Conservation (phyloP, 2,329 filamentous ascomycete genomes). For the Apiospora sp. region DNA sequence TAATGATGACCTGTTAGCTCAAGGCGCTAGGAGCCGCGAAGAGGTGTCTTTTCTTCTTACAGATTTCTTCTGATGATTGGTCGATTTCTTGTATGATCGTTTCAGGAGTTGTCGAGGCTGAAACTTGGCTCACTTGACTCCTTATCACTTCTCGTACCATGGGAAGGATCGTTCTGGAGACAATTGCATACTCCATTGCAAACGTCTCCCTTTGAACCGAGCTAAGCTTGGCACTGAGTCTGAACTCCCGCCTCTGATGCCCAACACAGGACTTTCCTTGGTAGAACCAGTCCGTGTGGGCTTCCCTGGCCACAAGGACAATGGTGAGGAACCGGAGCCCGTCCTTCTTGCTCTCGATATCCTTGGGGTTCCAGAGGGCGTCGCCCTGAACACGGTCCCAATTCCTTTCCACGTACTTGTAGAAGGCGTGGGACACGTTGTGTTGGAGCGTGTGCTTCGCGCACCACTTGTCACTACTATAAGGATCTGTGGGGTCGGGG, state of each 20-base stretch:
- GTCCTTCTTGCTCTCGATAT: neutral
- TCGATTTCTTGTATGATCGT: neutral
- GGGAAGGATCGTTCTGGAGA: neutral
- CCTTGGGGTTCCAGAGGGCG: neutral
- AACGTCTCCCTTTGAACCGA: neutral
- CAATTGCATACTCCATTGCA: neutral
- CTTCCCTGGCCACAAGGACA: neutral
- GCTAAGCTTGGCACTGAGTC: neutral
- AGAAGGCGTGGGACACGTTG: neutral
- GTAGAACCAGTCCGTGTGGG: neutral
- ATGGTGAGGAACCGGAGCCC: neutral
- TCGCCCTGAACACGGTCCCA: neutral
- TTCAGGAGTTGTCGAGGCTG: neutral
- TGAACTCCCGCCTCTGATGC: neutral
- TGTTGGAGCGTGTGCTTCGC: too few relatives aligned
- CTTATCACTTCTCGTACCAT: neutral
- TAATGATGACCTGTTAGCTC: neutral
- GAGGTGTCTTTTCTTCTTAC: neutral
- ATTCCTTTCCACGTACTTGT: neutral
- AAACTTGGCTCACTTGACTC: neutral
- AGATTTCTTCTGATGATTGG: rapidly evolving
- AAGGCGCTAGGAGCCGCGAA: neutral
- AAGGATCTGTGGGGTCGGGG: too few relatives aligned
- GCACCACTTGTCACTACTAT: too few relatives aligned
- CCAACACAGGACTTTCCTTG: neutral